Base-by-base conservation (phyloP, 2,329 filamentous ascomycete genomes). In the Trichophyton schoenleinii region DNA sequence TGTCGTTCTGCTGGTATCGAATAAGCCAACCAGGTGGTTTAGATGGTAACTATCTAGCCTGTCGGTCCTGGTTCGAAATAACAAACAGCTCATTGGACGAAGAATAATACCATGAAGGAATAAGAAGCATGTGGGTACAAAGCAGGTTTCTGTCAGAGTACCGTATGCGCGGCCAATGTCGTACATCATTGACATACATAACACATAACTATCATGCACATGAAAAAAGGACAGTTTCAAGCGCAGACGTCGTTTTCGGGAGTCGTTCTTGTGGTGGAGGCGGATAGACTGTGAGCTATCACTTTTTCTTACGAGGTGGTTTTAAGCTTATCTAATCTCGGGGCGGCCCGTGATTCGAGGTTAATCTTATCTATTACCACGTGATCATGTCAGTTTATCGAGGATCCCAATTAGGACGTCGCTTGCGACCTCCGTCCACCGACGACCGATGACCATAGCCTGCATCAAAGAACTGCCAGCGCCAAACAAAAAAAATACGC, bases 321-420 rank as follows among this genome's bases (percentile, higher is more conserved):
- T 55, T 55, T 55, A 55, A 55, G 52, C 52, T 55, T 55, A 55
- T 55, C 52, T 55, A 55, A 52, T 22, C 46, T 28, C 22, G 13
- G 9, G 13, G 11, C 13, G 46, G 20, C 8, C 46, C 46, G 46
- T 52, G 46, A 52, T 52, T 52, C 46, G 46, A 52, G 46, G 46
- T 52, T 52, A 52, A 52, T 25, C 46, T 52, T 28, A 55, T 36
- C 52, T 55, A 8, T 34, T 36, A n/a, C 34, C 52, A 55, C 52
- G 52, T 55, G 52, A 55, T 36, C 2, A 1, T 20, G 28, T 18
- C 52, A 18, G 28, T 55, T 55, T 55, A 34, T 55, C 28, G 52
- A n/a, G 13, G 52, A 36, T 34, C 15, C 28, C 28, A 15, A 36
- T 36, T 55, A 20, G 52, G 52, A 36, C 52, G 28, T 55, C 31